Conservation (phyloP, 2,329 filamentous ascomycete genomes). For the Cryphonectria radicalis region DNA sequence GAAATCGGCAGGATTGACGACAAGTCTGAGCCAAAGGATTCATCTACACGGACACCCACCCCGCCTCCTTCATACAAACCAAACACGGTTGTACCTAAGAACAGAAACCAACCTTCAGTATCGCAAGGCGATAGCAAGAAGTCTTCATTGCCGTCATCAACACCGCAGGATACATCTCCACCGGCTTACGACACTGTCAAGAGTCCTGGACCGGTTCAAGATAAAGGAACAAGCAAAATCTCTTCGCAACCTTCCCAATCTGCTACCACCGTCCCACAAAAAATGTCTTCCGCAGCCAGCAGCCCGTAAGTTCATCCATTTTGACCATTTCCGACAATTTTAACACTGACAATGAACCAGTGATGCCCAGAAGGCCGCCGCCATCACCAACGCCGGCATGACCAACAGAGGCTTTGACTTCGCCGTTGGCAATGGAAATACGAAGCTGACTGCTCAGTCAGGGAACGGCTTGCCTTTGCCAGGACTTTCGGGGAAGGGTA, state of each 20-base stretch:
- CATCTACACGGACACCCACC: not conserved
- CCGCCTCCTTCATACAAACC: not conserved
- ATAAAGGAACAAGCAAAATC: not conserved
- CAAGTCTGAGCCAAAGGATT: not conserved
- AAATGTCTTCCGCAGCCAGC: constrained; percentile 19
- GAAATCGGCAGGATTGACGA: not conserved
- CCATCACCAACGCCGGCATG: constrained; percentile 4
- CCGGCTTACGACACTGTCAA: not conserved
- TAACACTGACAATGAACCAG: not conserved
- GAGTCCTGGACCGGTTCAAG: not conserved
- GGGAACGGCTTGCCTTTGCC: constrained; percentile 17
- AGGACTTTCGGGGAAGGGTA: constrained; percentile 15
- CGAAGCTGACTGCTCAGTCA: constrained; percentile 10
- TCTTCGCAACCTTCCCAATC: not conserved
- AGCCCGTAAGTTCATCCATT: constrained; percentile 19
- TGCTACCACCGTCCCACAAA: not conserved
- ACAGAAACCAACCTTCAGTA: not conserved
- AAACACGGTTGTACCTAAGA: not conserved
- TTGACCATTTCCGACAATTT: not conserved
- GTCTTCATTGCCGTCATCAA: not conserved
- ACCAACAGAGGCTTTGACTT: constrained; percentile 16
- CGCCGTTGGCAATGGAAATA: constrained; percentile 11
- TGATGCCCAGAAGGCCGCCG: constrained; percentile 22
- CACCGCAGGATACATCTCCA: not conserved
- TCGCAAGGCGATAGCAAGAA: not conserved